phyloP scores from a whole-genome alignment of 805 yeast genomes.

The Kodamaea sagamina region DNA sequence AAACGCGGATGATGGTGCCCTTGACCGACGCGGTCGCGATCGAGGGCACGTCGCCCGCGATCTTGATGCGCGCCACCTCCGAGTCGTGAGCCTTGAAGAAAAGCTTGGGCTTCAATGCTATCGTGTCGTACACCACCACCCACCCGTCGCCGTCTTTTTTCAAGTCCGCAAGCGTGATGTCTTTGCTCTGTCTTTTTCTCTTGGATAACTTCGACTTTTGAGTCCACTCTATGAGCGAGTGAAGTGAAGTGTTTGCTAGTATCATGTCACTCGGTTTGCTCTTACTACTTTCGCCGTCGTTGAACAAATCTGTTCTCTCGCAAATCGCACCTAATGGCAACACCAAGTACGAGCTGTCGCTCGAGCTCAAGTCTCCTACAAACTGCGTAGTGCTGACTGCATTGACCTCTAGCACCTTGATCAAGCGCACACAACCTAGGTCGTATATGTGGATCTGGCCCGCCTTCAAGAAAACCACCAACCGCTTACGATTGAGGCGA shows the following conservation, averaged over 20 bases:
- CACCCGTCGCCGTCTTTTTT: conserved; percentile 36
- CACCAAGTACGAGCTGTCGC: conserved; percentile 37
- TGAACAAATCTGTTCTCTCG: conserved; percentile 36
- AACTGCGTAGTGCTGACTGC: conserved; percentile 16
- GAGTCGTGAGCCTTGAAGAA: conserved; percentile 45
- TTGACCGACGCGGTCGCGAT: conserved; percentile 46
- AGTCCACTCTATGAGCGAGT: conserved; percentile 28
- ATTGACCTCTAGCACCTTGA: conserved; percentile 44
- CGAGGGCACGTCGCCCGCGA: conserved; percentile 26
- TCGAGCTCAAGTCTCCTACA: conserved; percentile 39
- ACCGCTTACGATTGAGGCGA: conserved; percentile 76
- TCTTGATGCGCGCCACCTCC: conserved; percentile 32
- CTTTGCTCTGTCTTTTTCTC: conserved; percentile 15
- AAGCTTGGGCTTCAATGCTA: conserved; percentile 31
- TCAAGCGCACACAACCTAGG: conserved; percentile 81
- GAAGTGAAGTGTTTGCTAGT: conserved; percentile 17
- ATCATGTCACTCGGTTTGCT: conserved; percentile 19
- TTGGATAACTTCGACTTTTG: conserved; percentile 19
- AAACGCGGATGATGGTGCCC: conserved; percentile 45
- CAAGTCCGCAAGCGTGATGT: conserved; percentile 29
- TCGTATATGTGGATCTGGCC: conserved; percentile 89
- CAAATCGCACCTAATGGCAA: conserved; percentile 33
- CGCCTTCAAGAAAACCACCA: conserved; percentile 68
- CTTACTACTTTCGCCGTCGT: conserved; percentile 15
- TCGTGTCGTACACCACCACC: conserved; percentile 43